Evolutionary conservation across 352 stramenopile species (phyloP).

Genomic region (Phytophthora pseudosyringae): DNA sequence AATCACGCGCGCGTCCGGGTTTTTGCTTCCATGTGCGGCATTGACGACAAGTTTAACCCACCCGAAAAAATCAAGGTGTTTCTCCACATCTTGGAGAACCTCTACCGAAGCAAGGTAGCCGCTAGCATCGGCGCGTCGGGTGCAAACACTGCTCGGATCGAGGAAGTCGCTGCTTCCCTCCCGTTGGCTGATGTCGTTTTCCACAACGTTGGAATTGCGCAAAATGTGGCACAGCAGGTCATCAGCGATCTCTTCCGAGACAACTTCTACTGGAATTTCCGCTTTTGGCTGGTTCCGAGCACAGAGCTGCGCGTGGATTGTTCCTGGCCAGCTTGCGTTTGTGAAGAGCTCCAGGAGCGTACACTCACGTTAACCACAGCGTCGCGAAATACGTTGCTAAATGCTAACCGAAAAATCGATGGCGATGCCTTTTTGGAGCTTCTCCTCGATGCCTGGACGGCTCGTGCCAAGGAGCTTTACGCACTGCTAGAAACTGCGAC

Average conservation of each 20-base stretch:
- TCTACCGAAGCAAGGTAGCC: slow-evolving; percentile 64
- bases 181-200: slow-evolving; percentile 66
- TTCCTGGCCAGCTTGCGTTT: slow-evolving; percentile 54
- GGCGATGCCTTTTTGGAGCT: slow-evolving; percentile 75
- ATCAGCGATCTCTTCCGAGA: slow-evolving; percentile 74
- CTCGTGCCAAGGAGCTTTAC: slow-evolving; percentile 53
- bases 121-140: slow-evolving; percentile 22
- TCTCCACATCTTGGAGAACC: slow-evolving; percentile 63
- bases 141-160: slow-evolving; percentile 32
- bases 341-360: slow-evolving; percentile 71
- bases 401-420: slow-evolving; percentile 76
- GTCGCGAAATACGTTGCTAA: slow-evolving; percentile 60
- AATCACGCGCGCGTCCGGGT: slow-evolving; percentile 60
- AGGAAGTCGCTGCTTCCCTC: slow-evolving; percentile 26
- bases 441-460: slow-evolving; percentile 67
- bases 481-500: slow-evolving; percentile 65
- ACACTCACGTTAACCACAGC: slow-evolving; percentile 45
- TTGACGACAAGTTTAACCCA: slow-evolving; percentile 67
- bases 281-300: slow-evolving; percentile 73
- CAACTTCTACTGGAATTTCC: slow-evolving; percentile 83
- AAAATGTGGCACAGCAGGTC: slow-evolving; percentile 60
- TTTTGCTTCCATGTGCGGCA: slow-evolving; percentile 68
- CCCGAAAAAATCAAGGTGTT: slow-evolving; percentile 76
- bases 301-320: slow-evolving; percentile 61
- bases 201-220: slow-evolving; percentile 68